Evolutionary conservation across 768 basidiomycete genomes (phyloP), one percentile per base, ranked within the genome.

Genomic region (Pisolithus sp.): DNA sequence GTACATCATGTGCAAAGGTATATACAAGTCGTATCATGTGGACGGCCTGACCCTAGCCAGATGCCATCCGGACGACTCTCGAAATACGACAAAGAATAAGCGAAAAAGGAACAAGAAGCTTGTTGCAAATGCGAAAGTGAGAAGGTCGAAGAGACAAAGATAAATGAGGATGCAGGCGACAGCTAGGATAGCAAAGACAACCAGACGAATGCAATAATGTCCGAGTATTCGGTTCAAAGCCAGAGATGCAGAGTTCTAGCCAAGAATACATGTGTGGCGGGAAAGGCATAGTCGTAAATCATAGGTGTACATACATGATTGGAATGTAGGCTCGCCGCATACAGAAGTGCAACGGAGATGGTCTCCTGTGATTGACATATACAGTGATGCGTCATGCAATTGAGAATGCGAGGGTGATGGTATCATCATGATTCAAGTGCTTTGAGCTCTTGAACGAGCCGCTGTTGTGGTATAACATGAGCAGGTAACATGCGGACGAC

Each of bases 371-470:
- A 44, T 46, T 56, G 54, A 55, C 57, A 58, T 54, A 51, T 68
- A 67, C 67, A 67, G 52, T 57, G 53, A 52, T 64, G 54, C 52
- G 53, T 57, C 46, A 50, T 54, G 46, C 17, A 54, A 34, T 34
- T 61, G 31, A 48, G 50, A 55, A 50, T 41, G 39, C 48, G 42
- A 49, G 46, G 37, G 26, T 41, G 30, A 45, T 34, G 40, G 37
- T 49, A 44, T 55, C 51, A 53, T 68, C 48, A 69, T 10, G 68
- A 64, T 57, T 76, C 74, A 37, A 81, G 67, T 26, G 73, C 69
- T 61, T 79, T 80, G 5, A 85, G 74, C 58, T 85, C 83, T 52
- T 67, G 73, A n/a, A 85, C 81, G 56, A 85, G 77, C 50, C 81
- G 80, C 83, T 85, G 55, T 26, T 52, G 45, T 9, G 50, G 45